These are phyloP conservation scores for Diphasiastrum complanatum DNA, from an alignment of 83 land plant genomes.

Conservation along the genomic window DNA sequence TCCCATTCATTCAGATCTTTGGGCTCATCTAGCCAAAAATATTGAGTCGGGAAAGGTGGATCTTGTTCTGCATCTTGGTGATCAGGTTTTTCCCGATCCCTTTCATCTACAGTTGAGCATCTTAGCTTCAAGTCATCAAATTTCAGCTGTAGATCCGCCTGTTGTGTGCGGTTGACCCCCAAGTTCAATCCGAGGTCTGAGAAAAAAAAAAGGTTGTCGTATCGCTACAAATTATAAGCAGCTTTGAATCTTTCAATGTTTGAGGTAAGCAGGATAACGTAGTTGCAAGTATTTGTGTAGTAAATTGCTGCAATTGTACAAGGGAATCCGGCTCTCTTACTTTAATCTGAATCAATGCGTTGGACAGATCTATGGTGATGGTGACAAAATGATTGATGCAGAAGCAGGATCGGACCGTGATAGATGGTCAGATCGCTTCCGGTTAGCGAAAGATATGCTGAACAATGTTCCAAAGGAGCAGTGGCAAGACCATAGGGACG, in stretches of 20 bases:
- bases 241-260: background rate
- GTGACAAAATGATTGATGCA: slow-evolving; percentile 35
- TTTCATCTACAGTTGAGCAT: too few relatives aligned
- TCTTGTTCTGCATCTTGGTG: slow-evolving; percentile 41
- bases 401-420: slow-evolving; percentile 34
- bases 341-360: slow-evolving; percentile 1
- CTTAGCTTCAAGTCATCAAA: background rate
- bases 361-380: slow-evolving; percentile 51
- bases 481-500: slow-evolving; percentile 25
- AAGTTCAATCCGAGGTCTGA: too few relatives aligned
- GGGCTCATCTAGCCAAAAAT: slow-evolving; percentile 37
- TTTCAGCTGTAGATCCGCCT: background rate
- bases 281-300: too few relatives aligned
- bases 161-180: too few relatives aligned
- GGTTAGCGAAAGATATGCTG: slow-evolving; percentile 25
- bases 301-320: background rate
- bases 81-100: slow-evolving; percentile 33
- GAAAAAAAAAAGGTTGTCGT: too few relatives aligned
- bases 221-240: background rate
- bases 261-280: too few relatives aligned
- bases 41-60: slow-evolving; percentile 35
- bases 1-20: slow-evolving; percentile 33
- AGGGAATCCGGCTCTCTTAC: background rate
- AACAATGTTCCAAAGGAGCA: slow-evolving; percentile 15
- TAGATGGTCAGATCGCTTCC: slow-evolving; percentile 43